Percentiles rank a stretch among this genome's conserved stretches.
Conservation (phyloP, 257 asterid species). For the Solanum pinnatisectum region DNA sequence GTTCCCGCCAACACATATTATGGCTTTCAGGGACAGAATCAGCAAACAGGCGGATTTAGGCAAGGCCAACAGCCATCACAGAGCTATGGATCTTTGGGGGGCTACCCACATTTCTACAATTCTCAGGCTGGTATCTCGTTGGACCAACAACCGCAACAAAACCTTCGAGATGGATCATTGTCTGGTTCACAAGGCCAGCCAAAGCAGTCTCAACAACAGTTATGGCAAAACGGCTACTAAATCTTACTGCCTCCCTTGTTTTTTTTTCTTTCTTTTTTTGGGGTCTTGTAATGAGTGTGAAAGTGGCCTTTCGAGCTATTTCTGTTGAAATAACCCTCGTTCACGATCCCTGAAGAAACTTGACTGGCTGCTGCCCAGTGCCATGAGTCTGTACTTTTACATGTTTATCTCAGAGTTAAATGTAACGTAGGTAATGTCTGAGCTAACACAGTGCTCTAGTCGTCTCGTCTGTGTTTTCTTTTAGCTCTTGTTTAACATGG, state of each 20-base stretch:
- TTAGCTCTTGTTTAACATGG: not conserved
- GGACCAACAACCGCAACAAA: slow-evolving; percentile 58
- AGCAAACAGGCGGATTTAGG: slow-evolving; percentile 49
- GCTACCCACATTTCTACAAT: slow-evolving; percentile 59
- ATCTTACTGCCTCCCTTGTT: slow-evolving; percentile 18
- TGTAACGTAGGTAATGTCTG: slow-evolving; percentile 39
- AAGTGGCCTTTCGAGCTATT: slow-evolving; percentile 39
- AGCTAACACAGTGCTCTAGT: slow-evolving; percentile 38
- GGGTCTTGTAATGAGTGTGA: slow-evolving; percentile 46
- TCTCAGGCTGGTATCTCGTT: slow-evolving; percentile 57
- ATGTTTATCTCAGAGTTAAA: slow-evolving; percentile 23
- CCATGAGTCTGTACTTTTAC: slow-evolving; percentile 33
- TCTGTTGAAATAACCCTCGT: slow-evolving; percentile 7
- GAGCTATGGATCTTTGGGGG: slow-evolving; percentile 46
- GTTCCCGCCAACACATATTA: slow-evolving; percentile 54
- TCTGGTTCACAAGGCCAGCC: slow-evolving; percentile 62
- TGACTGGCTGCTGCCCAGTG: slow-evolving; percentile 38
- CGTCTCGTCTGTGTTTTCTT: not conserved
- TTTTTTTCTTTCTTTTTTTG: slow-evolving; percentile 7
- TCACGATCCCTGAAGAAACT: slow-evolving; percentile 15
- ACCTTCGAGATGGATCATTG: slow-evolving; percentile 47
- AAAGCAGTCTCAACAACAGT: slow-evolving; percentile 57
- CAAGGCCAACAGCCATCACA: slow-evolving; percentile 70
- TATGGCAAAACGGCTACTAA: slow-evolving; percentile 79
- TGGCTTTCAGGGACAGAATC: slow-evolving; percentile 51